Evolutionary conservation across 495 filamentous ascomycete species (phyloP).

Genomic region (Platismatia glauca): DNA sequence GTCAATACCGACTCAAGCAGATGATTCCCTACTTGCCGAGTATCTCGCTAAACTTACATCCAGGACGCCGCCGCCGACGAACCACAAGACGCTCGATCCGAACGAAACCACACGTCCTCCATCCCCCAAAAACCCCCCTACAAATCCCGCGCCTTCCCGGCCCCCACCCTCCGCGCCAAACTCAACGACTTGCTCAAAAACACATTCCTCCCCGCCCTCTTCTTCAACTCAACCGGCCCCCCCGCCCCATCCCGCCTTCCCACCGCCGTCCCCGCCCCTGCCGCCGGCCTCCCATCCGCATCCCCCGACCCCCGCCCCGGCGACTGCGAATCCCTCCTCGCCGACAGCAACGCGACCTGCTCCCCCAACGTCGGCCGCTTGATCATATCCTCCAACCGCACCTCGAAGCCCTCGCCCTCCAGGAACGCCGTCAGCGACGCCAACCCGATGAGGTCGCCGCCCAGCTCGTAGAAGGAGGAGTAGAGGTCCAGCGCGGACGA

Average conservation of each 20-base stretch:
- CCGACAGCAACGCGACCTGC: conserved; percentile 38
- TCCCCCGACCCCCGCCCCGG: not conserved
- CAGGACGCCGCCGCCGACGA: too few relatives aligned
- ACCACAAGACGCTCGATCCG: too few relatives aligned
- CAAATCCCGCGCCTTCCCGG: not conserved
- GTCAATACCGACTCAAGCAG: too few relatives aligned
- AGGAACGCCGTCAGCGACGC: conserved; percentile 41
- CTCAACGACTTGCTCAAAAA: not conserved
- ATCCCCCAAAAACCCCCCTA: not conserved
- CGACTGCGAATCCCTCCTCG: not conserved
- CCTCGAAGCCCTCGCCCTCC: conserved; percentile 38
- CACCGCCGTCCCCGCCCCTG: not conserved
- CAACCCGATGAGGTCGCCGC: conserved; percentile 45
- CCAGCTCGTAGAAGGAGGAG: conserved; percentile 45
- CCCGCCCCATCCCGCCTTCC: not conserved
- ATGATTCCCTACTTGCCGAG: too few relatives aligned
- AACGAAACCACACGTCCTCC: not conserved
- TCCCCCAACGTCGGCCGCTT: conserved; percentile 42
- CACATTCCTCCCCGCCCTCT: not conserved
- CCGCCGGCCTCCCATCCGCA: not conserved
- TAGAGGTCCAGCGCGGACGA: conserved; percentile 32
- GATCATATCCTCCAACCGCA: conserved; percentile 44
- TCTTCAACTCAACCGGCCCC: not conserved
- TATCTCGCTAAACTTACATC: too few relatives aligned
- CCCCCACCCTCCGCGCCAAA: not conserved